Conservation (phyloP, 2,329 filamentous ascomycete genomes). For the Rhynchosporium graminicola region DNA sequence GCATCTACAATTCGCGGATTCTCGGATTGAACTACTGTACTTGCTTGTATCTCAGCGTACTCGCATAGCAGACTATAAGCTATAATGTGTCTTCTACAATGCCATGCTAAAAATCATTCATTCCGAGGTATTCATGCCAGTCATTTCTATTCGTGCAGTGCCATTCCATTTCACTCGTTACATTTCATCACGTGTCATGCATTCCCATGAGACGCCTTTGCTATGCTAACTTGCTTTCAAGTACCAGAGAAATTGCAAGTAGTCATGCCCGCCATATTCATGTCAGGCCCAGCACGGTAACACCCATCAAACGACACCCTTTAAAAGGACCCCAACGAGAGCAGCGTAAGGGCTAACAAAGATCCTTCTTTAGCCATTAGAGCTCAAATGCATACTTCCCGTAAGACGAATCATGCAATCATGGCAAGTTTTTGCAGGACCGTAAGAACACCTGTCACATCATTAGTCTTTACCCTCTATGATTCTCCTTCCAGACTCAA, state of each 20-base stretch:
- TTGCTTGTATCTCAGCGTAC: neutral
- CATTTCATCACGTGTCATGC: neutral
- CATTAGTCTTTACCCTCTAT: neutral
- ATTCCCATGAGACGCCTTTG: slow-evolving; percentile 14
- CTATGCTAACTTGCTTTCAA: slow-evolving; percentile 16
- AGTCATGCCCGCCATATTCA: too few relatives aligned
- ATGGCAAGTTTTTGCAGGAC: slow-evolving; percentile 47
- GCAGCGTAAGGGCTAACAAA: too few relatives aligned
- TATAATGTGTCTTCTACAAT: neutral
- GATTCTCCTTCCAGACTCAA: neutral
- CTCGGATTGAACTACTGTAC: too few relatives aligned
- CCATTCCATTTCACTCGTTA: neutral
- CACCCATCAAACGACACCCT: slow-evolving; percentile 8
- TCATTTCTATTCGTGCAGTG: neutral
- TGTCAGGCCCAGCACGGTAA: neutral
- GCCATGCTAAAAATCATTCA: neutral
- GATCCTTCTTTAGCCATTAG: neutral
- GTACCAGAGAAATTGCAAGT: neutral
- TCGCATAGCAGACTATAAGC: neutral
- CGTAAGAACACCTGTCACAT: slow-evolving; percentile 44
- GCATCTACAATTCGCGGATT: too few relatives aligned
- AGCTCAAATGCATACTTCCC: neutral
- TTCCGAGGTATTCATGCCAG: too few relatives aligned
- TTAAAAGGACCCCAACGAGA: neutral
- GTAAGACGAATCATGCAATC: slow-evolving; percentile 16